These are phyloP conservation scores for Periconia sp. DNA, from an alignment of 2,329 filamentous ascomycete species.

Conservation along the genomic window DNA sequence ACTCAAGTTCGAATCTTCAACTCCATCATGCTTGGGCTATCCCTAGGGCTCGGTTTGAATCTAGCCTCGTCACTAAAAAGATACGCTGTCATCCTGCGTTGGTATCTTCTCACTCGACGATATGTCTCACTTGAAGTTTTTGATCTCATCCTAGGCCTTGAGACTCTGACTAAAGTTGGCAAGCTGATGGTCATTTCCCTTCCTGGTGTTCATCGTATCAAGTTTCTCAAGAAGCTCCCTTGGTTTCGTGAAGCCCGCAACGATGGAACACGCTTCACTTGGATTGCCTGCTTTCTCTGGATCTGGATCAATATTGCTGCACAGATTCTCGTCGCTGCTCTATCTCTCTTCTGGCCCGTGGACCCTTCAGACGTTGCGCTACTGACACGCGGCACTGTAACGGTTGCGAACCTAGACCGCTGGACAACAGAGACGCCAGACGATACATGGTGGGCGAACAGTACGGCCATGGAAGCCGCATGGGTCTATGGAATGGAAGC, in stretches of 20 bases:
- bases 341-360: conserved; percentile 43
- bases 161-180: conserved; percentile 37
- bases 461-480: conserved; percentile 27
- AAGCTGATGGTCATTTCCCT: conserved; percentile 43
- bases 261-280: conserved; percentile 40
- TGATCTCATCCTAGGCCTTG: conserved; percentile 40
- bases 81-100: conserved; percentile 41
- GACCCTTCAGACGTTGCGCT: conserved; percentile 35
- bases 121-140: conserved; percentile 43
- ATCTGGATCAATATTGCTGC: conserved; percentile 40
- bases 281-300: conserved; percentile 41
- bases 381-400: conserved; percentile 32
- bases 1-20: conserved; percentile 39
- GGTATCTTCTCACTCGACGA: conserved; percentile 39
- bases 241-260: conserved; percentile 39
- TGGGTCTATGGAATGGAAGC: conserved; percentile 40
- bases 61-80: conserved; percentile 40
- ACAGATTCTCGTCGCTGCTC: conserved; percentile 40
- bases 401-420: conserved; percentile 28
- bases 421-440: conserved; percentile 25
- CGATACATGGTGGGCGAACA: conserved; percentile 9
- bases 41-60: conserved; percentile 42
- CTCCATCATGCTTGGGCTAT: conserved; percentile 39
- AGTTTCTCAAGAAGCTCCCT: conserved; percentile 27
- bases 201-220: conserved; percentile 33